A percentile compares a stretch with the other conserved stretches of the same genome.
These are phyloP conservation scores for Hypoxylon intermedium DNA, from an alignment of 495 filamentous ascomycete genomes.

Conservation along the genomic window DNA sequence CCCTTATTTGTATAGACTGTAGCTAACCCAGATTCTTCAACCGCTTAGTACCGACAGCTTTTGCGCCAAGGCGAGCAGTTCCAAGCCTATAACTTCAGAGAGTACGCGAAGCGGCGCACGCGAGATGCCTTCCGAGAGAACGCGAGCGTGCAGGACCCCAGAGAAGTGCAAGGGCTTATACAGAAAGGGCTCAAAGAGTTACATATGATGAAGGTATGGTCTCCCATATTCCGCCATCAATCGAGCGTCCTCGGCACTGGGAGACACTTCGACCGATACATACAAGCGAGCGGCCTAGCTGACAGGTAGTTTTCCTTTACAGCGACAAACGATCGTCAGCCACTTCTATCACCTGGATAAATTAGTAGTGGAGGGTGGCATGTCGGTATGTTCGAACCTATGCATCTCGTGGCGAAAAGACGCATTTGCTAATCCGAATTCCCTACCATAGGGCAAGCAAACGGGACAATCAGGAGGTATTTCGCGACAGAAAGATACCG, in stretches of 20 bases:
- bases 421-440: slow-evolving; percentile 14
- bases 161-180: slow-evolving; percentile 84
- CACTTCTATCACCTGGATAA: slow-evolving; percentile 93
- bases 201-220: slow-evolving; percentile 86
- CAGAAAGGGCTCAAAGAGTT: slow-evolving; percentile 87
- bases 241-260: not conserved
- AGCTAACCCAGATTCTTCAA: slow-evolving; percentile 1
- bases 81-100: slow-evolving; percentile 93
- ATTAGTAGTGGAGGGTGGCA: slow-evolving; percentile 91
- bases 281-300: slow-evolving; percentile 7
- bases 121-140: slow-evolving; percentile 87
- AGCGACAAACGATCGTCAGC: slow-evolving; percentile 95
- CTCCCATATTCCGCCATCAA: not conserved
- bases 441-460: slow-evolving; percentile 70
- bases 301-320: slow-evolving; percentile 19
- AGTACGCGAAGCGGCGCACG: slow-evolving; percentile 91
- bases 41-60: slow-evolving; percentile 82
- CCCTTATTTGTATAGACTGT: not conserved
- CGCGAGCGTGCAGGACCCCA: slow-evolving; percentile 67
- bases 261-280: not conserved
- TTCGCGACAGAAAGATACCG: slow-evolving; percentile 80
- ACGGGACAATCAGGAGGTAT: slow-evolving; percentile 71
- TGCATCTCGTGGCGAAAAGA: too few species aligned
- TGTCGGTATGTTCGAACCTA: slow-evolving; percentile 48
- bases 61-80: slow-evolving; percentile 87